Base-by-base conservation (phyloP, 1,139 yeast species). In the Lodderomyces parapsilosis region DNA sequence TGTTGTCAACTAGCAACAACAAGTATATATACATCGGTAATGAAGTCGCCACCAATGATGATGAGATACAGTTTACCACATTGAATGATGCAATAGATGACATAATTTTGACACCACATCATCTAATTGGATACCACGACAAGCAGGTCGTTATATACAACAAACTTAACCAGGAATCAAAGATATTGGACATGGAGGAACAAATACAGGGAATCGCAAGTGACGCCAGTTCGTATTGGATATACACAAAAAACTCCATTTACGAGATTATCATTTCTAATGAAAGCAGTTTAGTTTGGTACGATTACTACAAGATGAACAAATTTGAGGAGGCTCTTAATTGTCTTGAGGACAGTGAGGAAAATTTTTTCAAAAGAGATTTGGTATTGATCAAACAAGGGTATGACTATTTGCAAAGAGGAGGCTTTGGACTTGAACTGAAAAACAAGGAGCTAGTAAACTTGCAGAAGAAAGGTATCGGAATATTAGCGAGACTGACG, bases 241-340 rank as follows among this genome's bases (percentile, higher is more conserved):
- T 59, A 31, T 53, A 50, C 52, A 44, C 59, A 24, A 42, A 42
- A 31, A 41, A 49, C 49, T 44, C 55, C 43, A 51, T 64, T 49
- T 48, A 50, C 58, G 60, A 94, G 58, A 63, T 94, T 8, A 73
- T 87, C 3, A 68, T 87, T 8, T 76, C 73, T 25, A 77, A 86
- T 52, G 98, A 93, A 58, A 72, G 81, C 6, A 67, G 75, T 5
- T 84, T 87, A 19, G 83, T 90, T 3, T 89, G 97, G 96, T 78
- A 76, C 48, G 74, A 84, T 6, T 74, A 87, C 58, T 71, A 86
- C 44, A 79, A 77, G 36, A 71, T 78, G 56, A 76, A 80, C 1
- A 72, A 78, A 45, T 91, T 74, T 60, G 86, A 83, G 14, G 81
- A 81, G 42, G 97, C 98, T 0, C 65, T 90, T 38, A 55, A 63